Conservation (phyloP, 2,329 filamentous ascomycete species). For the Phaeosphaeria sp. region DNA sequence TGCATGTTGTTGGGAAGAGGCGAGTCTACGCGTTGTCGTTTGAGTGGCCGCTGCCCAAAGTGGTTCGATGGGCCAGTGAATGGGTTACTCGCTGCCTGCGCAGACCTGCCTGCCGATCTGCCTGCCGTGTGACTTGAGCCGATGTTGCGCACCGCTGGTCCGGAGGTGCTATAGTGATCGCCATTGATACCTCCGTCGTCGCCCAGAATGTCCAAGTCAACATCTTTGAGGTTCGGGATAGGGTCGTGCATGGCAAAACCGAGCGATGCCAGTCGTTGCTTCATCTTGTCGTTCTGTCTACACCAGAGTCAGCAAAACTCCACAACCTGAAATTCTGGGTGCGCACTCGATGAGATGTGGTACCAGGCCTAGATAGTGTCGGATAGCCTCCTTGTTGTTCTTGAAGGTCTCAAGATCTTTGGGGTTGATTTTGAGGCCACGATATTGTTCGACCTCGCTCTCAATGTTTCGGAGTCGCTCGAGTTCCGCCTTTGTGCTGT, state of each 20-base stretch:
- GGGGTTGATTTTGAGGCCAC: constrained; percentile 20
- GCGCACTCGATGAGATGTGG: constrained; percentile 37
- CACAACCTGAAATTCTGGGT: too few relatives aligned
- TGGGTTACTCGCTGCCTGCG: constrained; percentile 15
- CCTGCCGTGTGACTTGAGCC: constrained; percentile 34
- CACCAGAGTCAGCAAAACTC: constrained; percentile 12
- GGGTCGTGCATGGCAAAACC: constrained; percentile 40
- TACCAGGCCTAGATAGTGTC: constrained; percentile 36
- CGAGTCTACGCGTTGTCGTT: constrained; percentile 44
- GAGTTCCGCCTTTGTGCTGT: constrained; percentile 19
- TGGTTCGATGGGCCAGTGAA: constrained; percentile 12
- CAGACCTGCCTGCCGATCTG: constrained; percentile 31
- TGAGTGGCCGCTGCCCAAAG: constrained; percentile 29
- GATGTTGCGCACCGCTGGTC: constrained; percentile 15
- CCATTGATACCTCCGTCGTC: constrained; percentile 12
- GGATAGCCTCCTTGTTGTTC: constrained; percentile 30
- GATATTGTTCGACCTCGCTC: constrained; percentile 25
- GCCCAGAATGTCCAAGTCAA: constrained; percentile 14
- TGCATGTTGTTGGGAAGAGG: constrained; percentile 26
- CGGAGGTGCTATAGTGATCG: neutral
- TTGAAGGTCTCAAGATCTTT: constrained; percentile 28
- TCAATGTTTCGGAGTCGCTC: constrained; percentile 26
- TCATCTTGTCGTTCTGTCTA: constrained; percentile 42
- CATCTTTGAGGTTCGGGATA: constrained; percentile 25
- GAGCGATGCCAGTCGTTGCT: constrained; percentile 31